Percentiles rank a stretch among this genome's conserved stretches.
Conservation (phyloP, 352 stramenopile genomes). For the Phytophthora citricola region DNA sequence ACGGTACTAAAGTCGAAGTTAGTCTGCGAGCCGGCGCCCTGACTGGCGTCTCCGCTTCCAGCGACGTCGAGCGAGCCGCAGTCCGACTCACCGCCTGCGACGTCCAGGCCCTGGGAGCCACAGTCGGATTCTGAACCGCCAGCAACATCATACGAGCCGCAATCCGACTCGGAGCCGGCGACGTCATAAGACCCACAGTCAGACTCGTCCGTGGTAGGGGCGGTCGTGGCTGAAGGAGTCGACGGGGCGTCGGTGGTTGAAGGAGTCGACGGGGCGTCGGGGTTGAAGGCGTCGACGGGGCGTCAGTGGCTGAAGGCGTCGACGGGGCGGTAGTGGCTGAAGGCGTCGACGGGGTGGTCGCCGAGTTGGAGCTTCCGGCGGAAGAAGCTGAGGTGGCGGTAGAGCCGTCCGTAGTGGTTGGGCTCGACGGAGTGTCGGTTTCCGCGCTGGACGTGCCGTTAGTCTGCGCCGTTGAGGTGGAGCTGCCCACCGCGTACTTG, state of each 20-base stretch:
- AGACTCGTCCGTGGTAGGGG: constrained; percentile 2
- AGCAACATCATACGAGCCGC: constrained; percentile 13
- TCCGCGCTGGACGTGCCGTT: constrained; percentile 25
- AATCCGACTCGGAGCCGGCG: constrained; percentile 14
- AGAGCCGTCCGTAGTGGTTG: constrained; percentile 6
- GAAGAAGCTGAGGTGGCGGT: constrained; percentile 9
- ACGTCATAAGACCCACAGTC: constrained; percentile 23
- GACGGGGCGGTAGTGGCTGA: not conserved
- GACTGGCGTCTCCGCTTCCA: constrained; percentile 4
- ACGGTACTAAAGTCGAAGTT: constrained; percentile 25
- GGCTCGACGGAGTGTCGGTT: constrained; percentile 11
- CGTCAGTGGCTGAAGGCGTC: constrained; percentile 1
- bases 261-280: constrained; percentile 12
- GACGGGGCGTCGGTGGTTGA: constrained; percentile 3
- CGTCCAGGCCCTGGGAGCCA: constrained; percentile 7
- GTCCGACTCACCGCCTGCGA: constrained; percentile 12
- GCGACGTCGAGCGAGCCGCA: constrained; percentile 18
- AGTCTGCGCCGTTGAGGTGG: constrained; percentile 13
- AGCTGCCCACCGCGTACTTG: constrained; percentile 27
- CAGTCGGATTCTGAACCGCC: constrained; percentile 19
- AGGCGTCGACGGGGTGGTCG: not conserved
- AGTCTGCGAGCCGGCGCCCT: constrained; percentile 17
- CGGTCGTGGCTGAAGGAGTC: constrained; percentile 1
- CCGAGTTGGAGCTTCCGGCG: not conserved
- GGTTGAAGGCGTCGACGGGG: constrained; percentile 12